Evolutionary conservation across 306 rosid species (phyloP).

Genomic region (Nissolia schottii): DNA sequence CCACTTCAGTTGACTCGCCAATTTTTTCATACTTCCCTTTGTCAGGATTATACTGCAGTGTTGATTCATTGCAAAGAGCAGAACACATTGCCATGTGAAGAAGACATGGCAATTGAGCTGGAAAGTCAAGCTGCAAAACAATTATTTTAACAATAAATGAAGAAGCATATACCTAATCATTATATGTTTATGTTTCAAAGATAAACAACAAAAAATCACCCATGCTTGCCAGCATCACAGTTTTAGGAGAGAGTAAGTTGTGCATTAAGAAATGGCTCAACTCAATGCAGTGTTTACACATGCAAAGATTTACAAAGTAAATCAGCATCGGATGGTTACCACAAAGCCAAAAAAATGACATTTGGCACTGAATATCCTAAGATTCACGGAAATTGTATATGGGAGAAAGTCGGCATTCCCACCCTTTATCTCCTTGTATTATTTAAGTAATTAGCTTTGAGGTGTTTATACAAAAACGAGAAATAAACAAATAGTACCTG

Average conservation of each 20-base stretch:
- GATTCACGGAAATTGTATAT: neutral
- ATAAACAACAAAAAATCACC: neutral
- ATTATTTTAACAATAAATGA: constrained; percentile 10
- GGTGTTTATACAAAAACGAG: constrained; percentile 5
- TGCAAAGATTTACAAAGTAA: neutral
- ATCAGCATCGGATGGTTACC: neutral
- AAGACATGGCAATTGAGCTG: constrained; percentile 82
- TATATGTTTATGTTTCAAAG: neutral
- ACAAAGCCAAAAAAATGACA: neutral
- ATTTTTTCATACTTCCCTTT: constrained; percentile 89
- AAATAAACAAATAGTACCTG: constrained; percentile 51
- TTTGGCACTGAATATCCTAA: constrained; percentile 9
- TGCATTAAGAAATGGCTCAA: neutral
- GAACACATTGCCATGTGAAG: constrained; percentile 94
- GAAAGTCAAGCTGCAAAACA: constrained; percentile 72
- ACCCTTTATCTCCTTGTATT: neutral
- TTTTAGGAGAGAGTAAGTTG: neutral
- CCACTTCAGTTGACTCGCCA: constrained; percentile 99
- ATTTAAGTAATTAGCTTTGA: neutral
- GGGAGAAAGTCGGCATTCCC: neutral
- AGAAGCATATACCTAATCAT: neutral
- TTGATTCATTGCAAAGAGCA: constrained; percentile 91
- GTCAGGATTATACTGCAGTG: constrained; percentile 88
- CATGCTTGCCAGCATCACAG: neutral
- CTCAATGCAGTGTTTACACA: neutral